Percentiles rank a stretch among this genome's conserved stretches.
These are phyloP conservation scores for Aspergillus egyptiacus DNA, from an alignment of 495 filamentous ascomycete species.

Conservation along the genomic window DNA sequence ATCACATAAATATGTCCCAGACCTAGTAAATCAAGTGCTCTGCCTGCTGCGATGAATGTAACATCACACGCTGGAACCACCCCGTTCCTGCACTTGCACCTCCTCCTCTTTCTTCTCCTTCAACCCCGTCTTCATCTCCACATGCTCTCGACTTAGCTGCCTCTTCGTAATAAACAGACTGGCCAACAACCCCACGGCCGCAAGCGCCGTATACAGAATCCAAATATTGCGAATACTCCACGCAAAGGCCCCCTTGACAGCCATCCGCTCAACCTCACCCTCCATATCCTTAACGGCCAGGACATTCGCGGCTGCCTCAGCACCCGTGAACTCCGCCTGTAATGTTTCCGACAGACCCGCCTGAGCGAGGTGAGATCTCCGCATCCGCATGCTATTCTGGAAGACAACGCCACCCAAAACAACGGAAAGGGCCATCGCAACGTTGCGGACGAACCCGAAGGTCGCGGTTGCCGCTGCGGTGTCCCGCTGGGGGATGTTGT, in stretches of 20 bases:
- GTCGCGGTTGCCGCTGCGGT: conserved; percentile 74
- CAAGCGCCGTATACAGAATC: conserved; percentile 53
- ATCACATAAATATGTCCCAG: not conserved
- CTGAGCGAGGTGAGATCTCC: conserved; percentile 29
- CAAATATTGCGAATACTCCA: conserved; percentile 57
- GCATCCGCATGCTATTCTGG: conserved; percentile 52
- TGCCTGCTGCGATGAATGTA: too few species aligned
- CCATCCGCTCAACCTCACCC: conserved; percentile 38
- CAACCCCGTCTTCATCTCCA: conserved; percentile 51
- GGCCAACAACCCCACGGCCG: conserved; percentile 43
- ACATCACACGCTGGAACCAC: not conserved
- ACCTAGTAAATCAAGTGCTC: too few species aligned
- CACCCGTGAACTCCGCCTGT: conserved; percentile 39
- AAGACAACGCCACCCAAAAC: conserved; percentile 81
- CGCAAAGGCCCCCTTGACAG: conserved; percentile 51
- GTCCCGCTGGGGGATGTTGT: conserved; percentile 60
- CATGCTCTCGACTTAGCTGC: conserved; percentile 52
- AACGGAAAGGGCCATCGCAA: conserved; percentile 65
- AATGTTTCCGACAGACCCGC: conserved; percentile 40
- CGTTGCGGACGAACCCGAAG: conserved; percentile 65
- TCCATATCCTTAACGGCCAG: conserved; percentile 37
- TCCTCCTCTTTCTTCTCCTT: conserved; percentile 17
- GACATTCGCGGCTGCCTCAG: conserved; percentile 49
- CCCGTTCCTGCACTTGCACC: not conserved
- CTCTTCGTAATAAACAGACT: conserved; percentile 49